Percentiles rank a stretch among this genome's conserved stretches.
Conservation (phyloP, 2,329 filamentous ascomycete genomes). For the Colletotrichum noveboracense region DNA sequence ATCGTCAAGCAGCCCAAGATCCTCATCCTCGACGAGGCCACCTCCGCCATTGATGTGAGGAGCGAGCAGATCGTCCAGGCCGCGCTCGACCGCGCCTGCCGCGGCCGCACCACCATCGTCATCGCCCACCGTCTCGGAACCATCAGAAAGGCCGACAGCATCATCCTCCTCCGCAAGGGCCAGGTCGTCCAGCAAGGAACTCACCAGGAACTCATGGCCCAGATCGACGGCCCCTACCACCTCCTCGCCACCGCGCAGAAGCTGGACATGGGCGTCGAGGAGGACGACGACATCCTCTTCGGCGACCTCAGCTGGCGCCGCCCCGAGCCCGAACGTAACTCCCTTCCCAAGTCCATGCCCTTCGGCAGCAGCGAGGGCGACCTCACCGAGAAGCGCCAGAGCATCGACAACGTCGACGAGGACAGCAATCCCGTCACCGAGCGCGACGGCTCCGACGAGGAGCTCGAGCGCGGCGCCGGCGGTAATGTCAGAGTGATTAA, state of each 20-base stretch:
- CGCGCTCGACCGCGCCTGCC: slow-evolving; percentile 53
- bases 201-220: slow-evolving; percentile 56
- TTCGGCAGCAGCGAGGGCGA: slow-evolving; percentile 11
- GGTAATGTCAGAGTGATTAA: not conserved
- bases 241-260: slow-evolving; percentile 42
- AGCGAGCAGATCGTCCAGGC: slow-evolving; percentile 58
- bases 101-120: slow-evolving; percentile 61
- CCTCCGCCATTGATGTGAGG: slow-evolving; percentile 63
- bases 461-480: not conserved
- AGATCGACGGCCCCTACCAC: slow-evolving; percentile 46
- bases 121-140: slow-evolving; percentile 62
- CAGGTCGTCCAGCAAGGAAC: slow-evolving; percentile 61
- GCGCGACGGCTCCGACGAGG: slow-evolving; percentile 9
- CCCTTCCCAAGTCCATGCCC: not conserved
- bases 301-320: slow-evolving; percentile 19
- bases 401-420: not conserved
- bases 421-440: not conserved
- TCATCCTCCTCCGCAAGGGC: slow-evolving; percentile 61
- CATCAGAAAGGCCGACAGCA: slow-evolving; percentile 61
- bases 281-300: slow-evolving; percentile 22
- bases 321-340: not conserved
- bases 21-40: slow-evolving; percentile 67
- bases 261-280: slow-evolving; percentile 17
- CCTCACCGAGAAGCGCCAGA: slow-evolving; percentile 11
- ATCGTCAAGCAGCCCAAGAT: slow-evolving; percentile 62